Percentiles rank a stretch among this genome's conserved stretches.
Conservation (phyloP, 1,284 basidiomycete species). For the Rhodotorula mucilaginosa region DNA sequence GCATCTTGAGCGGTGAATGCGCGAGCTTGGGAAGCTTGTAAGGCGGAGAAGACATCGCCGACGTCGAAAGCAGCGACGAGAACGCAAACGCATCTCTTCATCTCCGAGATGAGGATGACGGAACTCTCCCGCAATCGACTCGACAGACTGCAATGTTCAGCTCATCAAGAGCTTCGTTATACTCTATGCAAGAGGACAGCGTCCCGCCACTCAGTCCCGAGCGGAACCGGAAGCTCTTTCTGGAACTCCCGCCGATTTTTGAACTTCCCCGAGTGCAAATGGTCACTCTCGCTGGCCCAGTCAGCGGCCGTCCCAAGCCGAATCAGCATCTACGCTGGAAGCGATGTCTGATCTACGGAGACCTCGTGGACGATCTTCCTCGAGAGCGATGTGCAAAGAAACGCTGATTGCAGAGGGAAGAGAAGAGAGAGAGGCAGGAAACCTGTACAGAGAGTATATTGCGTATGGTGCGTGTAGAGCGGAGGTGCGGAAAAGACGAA, state of each 20-base stretch:
- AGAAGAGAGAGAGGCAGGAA: background rate
- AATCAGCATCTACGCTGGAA: too few relatives aligned
- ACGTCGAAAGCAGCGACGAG: background rate
- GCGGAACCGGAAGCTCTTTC: too few relatives aligned
- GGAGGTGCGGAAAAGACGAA: background rate
- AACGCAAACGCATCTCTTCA: background rate
- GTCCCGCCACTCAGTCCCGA: too few relatives aligned
- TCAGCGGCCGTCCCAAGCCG: too few relatives aligned
- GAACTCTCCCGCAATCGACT: background rate
- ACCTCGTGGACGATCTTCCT: too few relatives aligned
- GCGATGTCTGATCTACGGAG: too few relatives aligned
- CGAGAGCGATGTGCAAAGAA: background rate
- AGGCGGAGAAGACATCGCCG: slow-evolving; percentile 20
- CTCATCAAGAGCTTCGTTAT: too few relatives aligned
- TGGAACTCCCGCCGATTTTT: too few relatives aligned
- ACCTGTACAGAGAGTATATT: background rate
- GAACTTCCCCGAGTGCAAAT: too few relatives aligned
- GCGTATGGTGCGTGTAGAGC: background rate
- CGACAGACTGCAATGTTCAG: background rate
- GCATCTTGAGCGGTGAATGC: background rate
- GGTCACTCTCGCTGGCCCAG: too few relatives aligned
- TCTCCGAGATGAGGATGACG: background rate
- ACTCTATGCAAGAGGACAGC: too few relatives aligned
- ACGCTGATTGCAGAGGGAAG: background rate
- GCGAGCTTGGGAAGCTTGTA: slow-evolving; percentile 24